These are phyloP conservation scores for Cymbidium sinense DNA, from an alignment of 106 monocot genomes.

Conservation along the genomic window DNA sequence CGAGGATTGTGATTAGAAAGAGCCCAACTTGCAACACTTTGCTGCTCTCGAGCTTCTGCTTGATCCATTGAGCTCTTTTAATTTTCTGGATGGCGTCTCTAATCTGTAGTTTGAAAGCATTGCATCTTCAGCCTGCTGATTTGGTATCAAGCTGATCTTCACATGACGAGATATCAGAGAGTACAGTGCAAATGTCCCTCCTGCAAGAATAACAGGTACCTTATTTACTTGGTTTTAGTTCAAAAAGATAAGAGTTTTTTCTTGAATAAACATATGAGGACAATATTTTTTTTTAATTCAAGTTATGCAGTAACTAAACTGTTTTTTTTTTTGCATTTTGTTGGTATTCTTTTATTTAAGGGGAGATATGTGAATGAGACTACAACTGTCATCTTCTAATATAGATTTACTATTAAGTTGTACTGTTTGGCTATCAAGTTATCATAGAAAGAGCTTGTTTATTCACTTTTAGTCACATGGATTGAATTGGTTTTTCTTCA, in stretches of 20 bases:
- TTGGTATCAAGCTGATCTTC: constrained; percentile 59
- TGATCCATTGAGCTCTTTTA: constrained; percentile 51
- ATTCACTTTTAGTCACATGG: too few relatives aligned
- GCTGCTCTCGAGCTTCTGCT: constrained; percentile 45
- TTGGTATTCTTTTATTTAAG: too few relatives aligned
- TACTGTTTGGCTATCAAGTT: too few relatives aligned
- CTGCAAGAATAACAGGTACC: constrained; percentile 24
- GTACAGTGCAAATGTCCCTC: constrained; percentile 81
- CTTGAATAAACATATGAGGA: not conserved
- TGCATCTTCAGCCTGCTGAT: constrained; percentile 53
- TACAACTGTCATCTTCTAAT: too few relatives aligned
- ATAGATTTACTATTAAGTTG: too few relatives aligned
- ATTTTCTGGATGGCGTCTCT: constrained; percentile 25
- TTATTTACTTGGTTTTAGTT: not conserved
- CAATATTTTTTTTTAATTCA: too few relatives aligned
- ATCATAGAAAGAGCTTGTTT: too few relatives aligned
- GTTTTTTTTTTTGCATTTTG: too few relatives aligned
- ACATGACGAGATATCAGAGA: constrained; percentile 72
- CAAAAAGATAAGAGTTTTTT: not conserved
- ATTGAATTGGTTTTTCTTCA: too few relatives aligned
- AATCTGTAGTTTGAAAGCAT: constrained; percentile 54
- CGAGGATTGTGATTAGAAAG: constrained; percentile 52
- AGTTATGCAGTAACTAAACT: too few relatives aligned
- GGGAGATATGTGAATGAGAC: too few relatives aligned
- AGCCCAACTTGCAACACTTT: constrained; percentile 20